Conservation (phyloP, 495 filamentous ascomycete genomes). For the Neurospora sp. region DNA sequence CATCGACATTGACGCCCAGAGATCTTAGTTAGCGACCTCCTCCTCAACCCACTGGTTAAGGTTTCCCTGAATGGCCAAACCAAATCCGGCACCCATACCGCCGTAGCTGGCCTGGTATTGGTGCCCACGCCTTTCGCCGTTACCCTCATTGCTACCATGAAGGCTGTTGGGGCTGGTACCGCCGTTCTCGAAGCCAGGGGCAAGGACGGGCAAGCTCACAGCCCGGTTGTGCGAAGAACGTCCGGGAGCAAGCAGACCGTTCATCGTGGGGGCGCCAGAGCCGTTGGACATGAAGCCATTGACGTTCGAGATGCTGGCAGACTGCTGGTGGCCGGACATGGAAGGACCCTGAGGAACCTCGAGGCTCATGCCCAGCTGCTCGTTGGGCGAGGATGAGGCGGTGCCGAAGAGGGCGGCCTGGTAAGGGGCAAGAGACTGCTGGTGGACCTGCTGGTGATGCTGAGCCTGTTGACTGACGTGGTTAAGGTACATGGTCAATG, state of each 20-base stretch:
- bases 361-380: slow-evolving; percentile 26
- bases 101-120: slow-evolving; percentile 47
- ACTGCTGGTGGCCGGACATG: slow-evolving; percentile 48
- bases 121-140: slow-evolving; percentile 40
- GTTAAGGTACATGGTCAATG: slow-evolving; percentile 85
- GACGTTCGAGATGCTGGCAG: slow-evolving; percentile 47
- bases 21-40: slow-evolving; percentile 39
- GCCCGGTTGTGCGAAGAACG: slow-evolving; percentile 73
- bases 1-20: not conserved
- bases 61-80: slow-evolving; percentile 40
- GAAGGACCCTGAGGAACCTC: slow-evolving; percentile 46
- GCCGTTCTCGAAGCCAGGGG: slow-evolving; percentile 41
- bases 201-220: slow-evolving; percentile 66
- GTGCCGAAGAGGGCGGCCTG: slow-evolving; percentile 52
- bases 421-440: slow-evolving; percentile 49
- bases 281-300: slow-evolving; percentile 40
- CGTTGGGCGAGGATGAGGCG: slow-evolving; percentile 44
- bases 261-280: slow-evolving; percentile 55
- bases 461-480: slow-evolving; percentile 74
- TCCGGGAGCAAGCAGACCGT: slow-evolving; percentile 65
- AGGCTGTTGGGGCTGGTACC: slow-evolving; percentile 35
- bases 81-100: slow-evolving; percentile 39
- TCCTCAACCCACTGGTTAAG: slow-evolving; percentile 49
- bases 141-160: slow-evolving; percentile 26
- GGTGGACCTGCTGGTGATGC: slow-evolving; percentile 63